Percentiles rank a stretch among this genome's conserved stretches.
phyloP scores from a whole-genome alignment of 1,284 basidiomycete species.

The Rhodotorula sp. region DNA sequence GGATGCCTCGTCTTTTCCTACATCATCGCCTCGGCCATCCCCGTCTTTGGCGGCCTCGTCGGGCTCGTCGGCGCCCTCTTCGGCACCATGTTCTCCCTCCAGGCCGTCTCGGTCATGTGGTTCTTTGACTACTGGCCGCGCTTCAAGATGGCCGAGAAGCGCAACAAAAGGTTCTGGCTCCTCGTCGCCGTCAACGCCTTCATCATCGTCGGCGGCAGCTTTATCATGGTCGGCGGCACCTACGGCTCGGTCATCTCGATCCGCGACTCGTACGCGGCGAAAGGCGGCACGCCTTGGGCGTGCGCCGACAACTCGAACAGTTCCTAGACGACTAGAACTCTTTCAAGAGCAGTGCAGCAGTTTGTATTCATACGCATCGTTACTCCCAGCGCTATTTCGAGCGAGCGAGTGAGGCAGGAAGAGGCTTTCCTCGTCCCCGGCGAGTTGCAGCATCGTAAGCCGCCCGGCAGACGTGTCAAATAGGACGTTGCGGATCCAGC shows the following conservation, averaged over 20 bases:
- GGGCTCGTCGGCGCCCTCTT: constrained; percentile 29
- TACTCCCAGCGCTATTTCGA: too few species aligned
- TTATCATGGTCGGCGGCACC: constrained; percentile 31
- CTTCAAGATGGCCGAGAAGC: not conserved
- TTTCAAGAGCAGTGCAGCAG: too few species aligned
- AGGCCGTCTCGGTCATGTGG: constrained; percentile 26
- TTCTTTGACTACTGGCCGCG: constrained; percentile 21
- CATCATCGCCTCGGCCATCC: constrained; percentile 54
- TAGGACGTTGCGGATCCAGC: too few species aligned
- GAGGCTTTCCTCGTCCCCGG: too few species aligned
- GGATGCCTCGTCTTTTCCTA: constrained; percentile 51
- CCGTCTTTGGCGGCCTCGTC: constrained; percentile 16
- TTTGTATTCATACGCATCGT: too few species aligned
- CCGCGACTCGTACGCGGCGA: constrained; percentile 8
- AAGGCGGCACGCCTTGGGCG: not conserved
- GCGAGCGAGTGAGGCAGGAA: too few species aligned
- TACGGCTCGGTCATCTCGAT: constrained; percentile 19
- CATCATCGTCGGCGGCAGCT: constrained; percentile 22
- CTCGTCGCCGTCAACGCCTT: constrained; percentile 17
- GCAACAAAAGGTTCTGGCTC: not conserved
- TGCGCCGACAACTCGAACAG: constrained; percentile 24
- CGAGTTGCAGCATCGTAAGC: too few species aligned
- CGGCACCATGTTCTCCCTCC: constrained; percentile 20
- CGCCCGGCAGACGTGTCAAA: too few species aligned
- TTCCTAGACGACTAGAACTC: too few species aligned